phyloP scores from a whole-genome alignment of 2,329 filamentous ascomycete genomes.

The Aspergillus cejpii region DNA sequence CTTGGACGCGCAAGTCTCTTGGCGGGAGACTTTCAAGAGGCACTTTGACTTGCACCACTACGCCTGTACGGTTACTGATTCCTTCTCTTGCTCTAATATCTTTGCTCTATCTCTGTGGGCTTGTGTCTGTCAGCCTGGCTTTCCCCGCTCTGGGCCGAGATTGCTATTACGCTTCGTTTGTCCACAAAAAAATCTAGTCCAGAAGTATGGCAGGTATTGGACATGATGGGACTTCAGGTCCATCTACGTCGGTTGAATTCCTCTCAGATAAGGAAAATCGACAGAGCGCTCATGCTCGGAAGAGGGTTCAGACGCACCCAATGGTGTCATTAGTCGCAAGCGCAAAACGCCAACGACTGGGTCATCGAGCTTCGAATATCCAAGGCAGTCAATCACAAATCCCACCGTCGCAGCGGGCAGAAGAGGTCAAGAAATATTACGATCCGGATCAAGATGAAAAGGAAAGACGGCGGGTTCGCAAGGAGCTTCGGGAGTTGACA shows the following conservation, averaged over 20 bases:
- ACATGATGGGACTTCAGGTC: slow-evolving; percentile 12
- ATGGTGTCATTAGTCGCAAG: slow-evolving; percentile 34
- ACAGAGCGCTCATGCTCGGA: slow-evolving; percentile 26
- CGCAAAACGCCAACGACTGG: slow-evolving; percentile 43
- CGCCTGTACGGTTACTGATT: too few species aligned
- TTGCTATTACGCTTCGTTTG: slow-evolving; percentile 10
- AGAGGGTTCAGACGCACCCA: slow-evolving; percentile 37
- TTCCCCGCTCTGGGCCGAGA: slow-evolving; percentile 1
- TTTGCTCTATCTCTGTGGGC: neutral
- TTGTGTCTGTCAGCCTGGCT: slow-evolving; percentile 1
- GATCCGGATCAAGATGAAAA: slow-evolving; percentile 76
- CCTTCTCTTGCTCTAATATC: neutral
- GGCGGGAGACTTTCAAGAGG: too few species aligned
- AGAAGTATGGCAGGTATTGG: slow-evolving; percentile 26
- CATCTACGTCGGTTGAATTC: slow-evolving; percentile 30
- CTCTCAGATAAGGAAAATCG: slow-evolving; percentile 49
- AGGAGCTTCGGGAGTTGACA: slow-evolving; percentile 61
- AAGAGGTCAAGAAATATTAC: slow-evolving; percentile 51
- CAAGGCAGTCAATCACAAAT: slow-evolving; percentile 24
- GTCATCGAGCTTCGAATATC: slow-evolving; percentile 27
- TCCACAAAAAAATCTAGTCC: slow-evolving; percentile 12
- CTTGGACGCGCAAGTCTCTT: too few species aligned
- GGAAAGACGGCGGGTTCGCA: slow-evolving; percentile 64
- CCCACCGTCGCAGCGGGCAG: slow-evolving; percentile 21
- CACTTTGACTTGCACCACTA: too few species aligned